These are phyloP conservation scores for Aspergillus sp. DNA, from an alignment of 2,329 filamentous ascomycete species.

Conservation along the genomic window DNA sequence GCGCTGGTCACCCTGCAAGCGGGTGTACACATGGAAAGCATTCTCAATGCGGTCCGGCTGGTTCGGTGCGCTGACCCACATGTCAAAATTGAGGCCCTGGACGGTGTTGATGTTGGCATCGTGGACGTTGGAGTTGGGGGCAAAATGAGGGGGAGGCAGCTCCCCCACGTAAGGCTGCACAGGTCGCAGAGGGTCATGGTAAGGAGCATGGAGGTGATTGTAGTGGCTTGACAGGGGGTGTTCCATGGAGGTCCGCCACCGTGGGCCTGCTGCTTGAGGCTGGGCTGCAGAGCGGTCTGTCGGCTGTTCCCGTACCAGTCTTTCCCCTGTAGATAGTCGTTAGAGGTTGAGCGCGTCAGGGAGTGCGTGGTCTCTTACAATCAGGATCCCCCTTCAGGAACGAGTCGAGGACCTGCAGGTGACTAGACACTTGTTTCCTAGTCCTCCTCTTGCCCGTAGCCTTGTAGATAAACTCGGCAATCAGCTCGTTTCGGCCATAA, in stretches of 20 bases:
- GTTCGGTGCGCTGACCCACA: conserved; percentile 43
- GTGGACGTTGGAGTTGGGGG: conserved; percentile 32
- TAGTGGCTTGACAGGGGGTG: conserved; percentile 31
- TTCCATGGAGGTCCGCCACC: conserved; percentile 33
- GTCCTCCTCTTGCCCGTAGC: conserved; percentile 52
- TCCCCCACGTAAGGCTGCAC: conserved; percentile 33
- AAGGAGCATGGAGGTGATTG: conserved; percentile 24
- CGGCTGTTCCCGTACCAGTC: conserved; percentile 37
- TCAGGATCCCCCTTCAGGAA: conserved; percentile 52
- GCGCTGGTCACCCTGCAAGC: conserved; percentile 38
- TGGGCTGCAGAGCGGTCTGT: conserved; percentile 33
- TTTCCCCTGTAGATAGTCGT: conserved; percentile 29
- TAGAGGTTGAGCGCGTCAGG: not conserved
- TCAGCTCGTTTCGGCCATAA: conserved; percentile 60
- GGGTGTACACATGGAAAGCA: conserved; percentile 44
- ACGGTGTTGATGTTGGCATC: conserved; percentile 28
- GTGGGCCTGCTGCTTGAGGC: conserved; percentile 28
- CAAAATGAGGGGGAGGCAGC: conserved; percentile 32
- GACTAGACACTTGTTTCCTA: conserved; percentile 63
- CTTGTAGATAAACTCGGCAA: conserved; percentile 56
- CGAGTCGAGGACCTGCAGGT: conserved; percentile 60
- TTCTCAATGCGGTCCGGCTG: conserved; percentile 36
- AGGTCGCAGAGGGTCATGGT: conserved; percentile 30
- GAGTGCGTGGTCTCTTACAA: conserved; percentile 39
- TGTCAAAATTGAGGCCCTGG: conserved; percentile 42